Evolutionary conservation across 2,329 filamentous ascomycete genomes (phyloP).

Genomic region (Arthrinium puccinioides): DNA sequence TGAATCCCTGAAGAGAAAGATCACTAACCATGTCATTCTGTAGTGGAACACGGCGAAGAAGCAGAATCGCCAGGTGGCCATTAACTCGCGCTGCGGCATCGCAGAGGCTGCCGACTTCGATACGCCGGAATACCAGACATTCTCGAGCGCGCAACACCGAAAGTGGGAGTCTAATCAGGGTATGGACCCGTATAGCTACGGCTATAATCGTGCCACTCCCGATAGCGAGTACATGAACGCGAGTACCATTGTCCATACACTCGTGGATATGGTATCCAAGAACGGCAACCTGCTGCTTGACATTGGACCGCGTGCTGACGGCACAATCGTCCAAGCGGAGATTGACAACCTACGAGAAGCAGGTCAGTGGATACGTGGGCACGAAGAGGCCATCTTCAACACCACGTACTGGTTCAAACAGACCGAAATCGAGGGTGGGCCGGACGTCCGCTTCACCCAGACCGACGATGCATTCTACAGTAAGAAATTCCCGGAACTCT

Average conservation of each 20-base stretch:
- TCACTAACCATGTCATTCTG: too few species aligned
- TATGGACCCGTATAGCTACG: conserved; percentile 50
- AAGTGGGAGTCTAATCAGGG: conserved; percentile 52
- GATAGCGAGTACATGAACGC: conserved; percentile 41
- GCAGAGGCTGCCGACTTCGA: conserved; percentile 42
- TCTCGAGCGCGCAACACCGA: conserved; percentile 36
- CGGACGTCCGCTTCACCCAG: conserved; percentile 37
- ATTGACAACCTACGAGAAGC: conserved; percentile 36
- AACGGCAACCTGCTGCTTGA: conserved; percentile 49
- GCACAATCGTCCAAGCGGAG: conserved; percentile 40
- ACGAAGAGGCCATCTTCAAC: conserved; percentile 45
- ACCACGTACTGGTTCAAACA: conserved; percentile 46
- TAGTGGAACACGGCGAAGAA: conserved; percentile 28
- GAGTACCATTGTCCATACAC: conserved; percentile 31
- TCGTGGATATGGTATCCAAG: conserved; percentile 46
- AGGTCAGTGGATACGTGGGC: conserved; percentile 42
- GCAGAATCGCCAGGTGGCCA: conserved; percentile 37
- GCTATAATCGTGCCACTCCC: conserved; percentile 46
- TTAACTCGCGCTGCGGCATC: conserved; percentile 48
- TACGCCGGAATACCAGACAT: conserved; percentile 47
- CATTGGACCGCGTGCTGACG: conserved; percentile 43
- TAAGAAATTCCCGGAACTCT: too few species aligned
- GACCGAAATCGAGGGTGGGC: conserved; percentile 26
- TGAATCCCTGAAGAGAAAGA: too few species aligned
- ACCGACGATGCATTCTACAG: conserved; percentile 43